Percentiles rank a stretch among this genome's conserved stretches.
Conservation (phyloP, 495 filamentous ascomycete species). For the Xylaria intraflava region DNA sequence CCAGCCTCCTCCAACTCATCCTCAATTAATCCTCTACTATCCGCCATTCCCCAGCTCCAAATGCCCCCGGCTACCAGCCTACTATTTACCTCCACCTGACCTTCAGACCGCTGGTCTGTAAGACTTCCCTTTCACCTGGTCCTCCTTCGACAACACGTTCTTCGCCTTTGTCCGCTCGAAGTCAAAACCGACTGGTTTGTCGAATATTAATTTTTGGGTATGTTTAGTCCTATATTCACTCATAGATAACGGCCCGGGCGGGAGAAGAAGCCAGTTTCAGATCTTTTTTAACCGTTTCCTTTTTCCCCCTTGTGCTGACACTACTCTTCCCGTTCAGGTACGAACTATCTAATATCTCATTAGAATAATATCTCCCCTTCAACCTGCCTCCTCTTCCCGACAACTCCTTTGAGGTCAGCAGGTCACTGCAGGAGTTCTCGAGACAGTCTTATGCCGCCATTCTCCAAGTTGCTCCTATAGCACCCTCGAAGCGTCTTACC, state of each 20-base stretch:
- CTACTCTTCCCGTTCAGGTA: conserved; percentile 12
- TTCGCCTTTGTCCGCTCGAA: conserved; percentile 1
- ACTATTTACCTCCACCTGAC: neutral
- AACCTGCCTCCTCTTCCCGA: conserved; percentile 36
- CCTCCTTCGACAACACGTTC: conserved; percentile 8
- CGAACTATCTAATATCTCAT: conserved; percentile 13
- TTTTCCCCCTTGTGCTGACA: conserved; percentile 14
- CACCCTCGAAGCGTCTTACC: neutral
- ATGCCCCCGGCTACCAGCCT: too few species aligned
- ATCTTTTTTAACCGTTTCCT: conserved; percentile 27
- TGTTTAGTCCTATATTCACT: neutral
- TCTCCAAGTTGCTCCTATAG: conserved; percentile 15
- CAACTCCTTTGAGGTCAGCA: conserved; percentile 84
- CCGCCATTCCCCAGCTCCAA: too few species aligned
- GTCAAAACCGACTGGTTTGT: conserved; percentile 13
- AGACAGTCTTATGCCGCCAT: conserved; percentile 27
- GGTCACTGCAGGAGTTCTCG: conserved; percentile 77
- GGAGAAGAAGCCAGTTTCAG: neutral
- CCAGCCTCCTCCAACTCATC: neutral
- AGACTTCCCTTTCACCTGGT: conserved; percentile 2
- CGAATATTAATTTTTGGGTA: conserved; percentile 12
- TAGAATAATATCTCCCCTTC: conserved; percentile 27
- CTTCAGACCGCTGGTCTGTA: conserved; percentile 6
- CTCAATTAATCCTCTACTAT: too few species aligned
- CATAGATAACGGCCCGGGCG: neutral